Base-by-base conservation (phyloP, 2,329 filamentous ascomycete species). In the Xylariaceae sp. region DNA sequence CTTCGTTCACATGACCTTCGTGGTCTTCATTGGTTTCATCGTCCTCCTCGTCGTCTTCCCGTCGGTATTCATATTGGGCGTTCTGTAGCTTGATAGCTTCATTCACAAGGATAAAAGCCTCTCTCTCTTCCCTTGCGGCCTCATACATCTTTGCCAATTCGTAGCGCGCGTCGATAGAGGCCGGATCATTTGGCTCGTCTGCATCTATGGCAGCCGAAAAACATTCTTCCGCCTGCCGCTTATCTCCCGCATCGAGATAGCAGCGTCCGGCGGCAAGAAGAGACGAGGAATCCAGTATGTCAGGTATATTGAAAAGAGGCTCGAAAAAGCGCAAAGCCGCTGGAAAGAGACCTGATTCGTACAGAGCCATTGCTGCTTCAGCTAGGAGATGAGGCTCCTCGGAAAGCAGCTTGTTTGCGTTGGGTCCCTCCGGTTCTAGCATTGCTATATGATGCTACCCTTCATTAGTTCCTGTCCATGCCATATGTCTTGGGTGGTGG, bases 101-200 rank as follows among this genome's bases (percentile, higher is more conserved):
- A 21, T 81, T 82, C 31, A 85, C 77, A 32, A 88, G 74, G 38
- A 83, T 78, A 38, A 88, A 75, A 1, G 88, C 88, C 49, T 86
- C 77, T 49, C 88, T 82, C 15, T 74, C 77, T 60, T 81, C 76
- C 42, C 79, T 79, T 28, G 73, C 72, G 42, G 72, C 77, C 54
- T 93, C 86, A 51, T 93, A 94, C 57, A 95, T 76, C 49, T 83
- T 88, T 10, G 86, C 86, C 8, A 95, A 67, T 47, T 86, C 77
- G 19, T 84, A 77, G 24, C 86, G 80, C 24, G 86, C 84, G 41
- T 88, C 80, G 30, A 90, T 77, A 37, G 49, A 50, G 16, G 53
- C 49, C 26, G 56, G 51, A n/a, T 50, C 46, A 13, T 82, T 79
- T 25, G 76, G 67, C 28, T 78, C 65, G 42, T 93, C 83, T 38